Evolutionary conservation across 108 stramenopile species (phyloP).

Genomic region (Nitzschia sp.): DNA sequence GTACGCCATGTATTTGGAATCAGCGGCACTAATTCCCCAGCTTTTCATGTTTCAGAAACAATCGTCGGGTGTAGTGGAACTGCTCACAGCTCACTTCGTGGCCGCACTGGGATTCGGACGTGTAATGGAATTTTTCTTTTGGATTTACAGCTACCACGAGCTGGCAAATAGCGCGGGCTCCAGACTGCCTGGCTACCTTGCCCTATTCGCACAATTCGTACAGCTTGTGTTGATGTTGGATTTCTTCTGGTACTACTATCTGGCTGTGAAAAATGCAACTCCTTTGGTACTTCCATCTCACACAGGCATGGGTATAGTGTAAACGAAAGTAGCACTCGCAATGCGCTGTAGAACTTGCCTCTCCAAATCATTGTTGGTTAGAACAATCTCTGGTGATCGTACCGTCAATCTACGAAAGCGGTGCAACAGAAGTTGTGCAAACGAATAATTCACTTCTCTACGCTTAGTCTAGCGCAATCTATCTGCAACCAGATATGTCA

Average conservation of each 20-base stretch:
- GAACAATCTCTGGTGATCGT: too few relatives aligned
- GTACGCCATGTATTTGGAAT: constrained; percentile 98
- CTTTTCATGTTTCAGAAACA: constrained; percentile 99
- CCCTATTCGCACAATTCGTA: constrained; percentile 95
- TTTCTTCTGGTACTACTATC: constrained; percentile 98
- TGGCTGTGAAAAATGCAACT: constrained; percentile 88
- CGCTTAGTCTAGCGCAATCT: too few relatives aligned
- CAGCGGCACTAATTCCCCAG: constrained; percentile 94
- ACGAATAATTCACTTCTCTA: too few relatives aligned
- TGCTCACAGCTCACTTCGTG: constrained; percentile 92
- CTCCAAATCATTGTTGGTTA: too few relatives aligned
- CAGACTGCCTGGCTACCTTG: constrained; percentile 91
- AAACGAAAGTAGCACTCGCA: constrained; percentile 27
- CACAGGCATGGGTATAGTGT: constrained; percentile 82
- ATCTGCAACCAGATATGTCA: too few relatives aligned
- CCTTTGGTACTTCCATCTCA: constrained; percentile 87
- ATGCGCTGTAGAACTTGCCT: too few relatives aligned
- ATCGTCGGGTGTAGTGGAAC: constrained; percentile 73
- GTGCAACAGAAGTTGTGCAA: too few relatives aligned
- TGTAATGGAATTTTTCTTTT: constrained; percentile 96
- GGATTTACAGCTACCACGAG: constrained; percentile 98
- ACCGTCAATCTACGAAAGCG: too few relatives aligned
- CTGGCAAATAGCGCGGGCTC: constrained; percentile 88
- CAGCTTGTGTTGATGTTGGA: constrained; percentile 96
- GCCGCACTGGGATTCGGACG: constrained; percentile 93